phyloP scores from a whole-genome alignment of 2,329 filamentous ascomycete genomes.

The Sclerotinia trifoliorum region DNA sequence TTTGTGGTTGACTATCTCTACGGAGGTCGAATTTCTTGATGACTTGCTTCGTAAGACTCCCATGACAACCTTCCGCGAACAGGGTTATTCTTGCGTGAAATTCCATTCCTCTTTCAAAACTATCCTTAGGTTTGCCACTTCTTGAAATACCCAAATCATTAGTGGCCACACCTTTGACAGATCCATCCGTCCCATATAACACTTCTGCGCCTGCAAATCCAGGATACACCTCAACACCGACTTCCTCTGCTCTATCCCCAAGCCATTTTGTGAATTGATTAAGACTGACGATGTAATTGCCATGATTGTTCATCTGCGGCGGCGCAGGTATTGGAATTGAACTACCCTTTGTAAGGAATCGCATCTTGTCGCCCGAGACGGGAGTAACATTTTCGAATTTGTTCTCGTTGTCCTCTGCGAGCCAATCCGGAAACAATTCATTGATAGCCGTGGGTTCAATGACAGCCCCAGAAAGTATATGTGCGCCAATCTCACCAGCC shows the following conservation, averaged over 20 bases:
- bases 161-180: constrained; percentile 90
- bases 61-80: constrained; percentile 93
- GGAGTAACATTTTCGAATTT: constrained; percentile 86
- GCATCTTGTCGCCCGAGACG: constrained; percentile 82
- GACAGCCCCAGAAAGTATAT: constrained; percentile 94
- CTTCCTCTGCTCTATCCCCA: constrained; percentile 90
- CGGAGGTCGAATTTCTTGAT: constrained; percentile 91
- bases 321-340: constrained; percentile 81
- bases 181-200: constrained; percentile 80
- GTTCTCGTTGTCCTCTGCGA: constrained; percentile 80
- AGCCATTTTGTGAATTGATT: constrained; percentile 97
- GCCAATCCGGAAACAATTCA: constrained; percentile 92
- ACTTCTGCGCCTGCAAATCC: constrained; percentile 95
- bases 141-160: constrained; percentile 87
- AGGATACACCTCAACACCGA: constrained; percentile 93
- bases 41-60: constrained; percentile 91
- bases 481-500: constrained; percentile 88
- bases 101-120: constrained; percentile 96
- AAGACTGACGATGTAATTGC: constrained; percentile 95
- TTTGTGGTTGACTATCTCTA: constrained; percentile 87
- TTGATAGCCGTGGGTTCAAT: constrained; percentile 85
- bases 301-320: constrained; percentile 97
- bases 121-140: constrained; percentile 81
- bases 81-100: constrained; percentile 91
- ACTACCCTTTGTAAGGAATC: constrained; percentile 80